These are phyloP conservation scores for Metschnikowia chrysomelidarum DNA, from an alignment of 805 yeast genomes.

Conservation along the genomic window DNA sequence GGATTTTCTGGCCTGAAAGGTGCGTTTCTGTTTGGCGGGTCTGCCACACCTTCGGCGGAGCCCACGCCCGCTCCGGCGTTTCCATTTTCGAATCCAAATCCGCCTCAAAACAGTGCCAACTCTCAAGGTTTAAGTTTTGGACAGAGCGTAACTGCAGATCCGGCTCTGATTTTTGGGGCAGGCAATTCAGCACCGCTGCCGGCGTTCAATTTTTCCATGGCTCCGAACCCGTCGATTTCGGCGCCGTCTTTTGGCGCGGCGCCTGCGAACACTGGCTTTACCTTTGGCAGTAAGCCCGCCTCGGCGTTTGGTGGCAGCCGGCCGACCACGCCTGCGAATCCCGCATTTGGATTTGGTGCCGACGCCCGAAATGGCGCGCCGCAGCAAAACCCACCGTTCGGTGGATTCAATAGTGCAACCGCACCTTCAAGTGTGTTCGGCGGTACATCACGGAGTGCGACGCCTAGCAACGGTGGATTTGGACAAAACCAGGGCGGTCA, in stretches of 20 bases:
- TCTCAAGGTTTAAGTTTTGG: slow-evolving; percentile 19
- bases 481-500: slow-evolving; percentile 6
- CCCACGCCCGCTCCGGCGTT: slow-evolving; percentile 14
- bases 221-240: slow-evolving; percentile 2
- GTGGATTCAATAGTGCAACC: slow-evolving; percentile 5
- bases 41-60: slow-evolving; percentile 7
- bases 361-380: slow-evolving; percentile 3
- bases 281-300: slow-evolving; percentile 12
- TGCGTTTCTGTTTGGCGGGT: slow-evolving; percentile 5
- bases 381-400: slow-evolving; percentile 2
- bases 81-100: slow-evolving; percentile 12
- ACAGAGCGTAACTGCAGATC: slow-evolving; percentile 28
- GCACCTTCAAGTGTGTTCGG: slow-evolving; percentile 10
- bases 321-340: slow-evolving; percentile 12
- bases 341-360: slow-evolving; percentile 8
- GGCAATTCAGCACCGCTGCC: slow-evolving; percentile 18
- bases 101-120: slow-evolving; percentile 4
- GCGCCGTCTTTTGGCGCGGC: slow-evolving; percentile 7
- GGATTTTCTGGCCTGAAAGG: neutral
- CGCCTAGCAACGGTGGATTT: slow-evolving; percentile 9
- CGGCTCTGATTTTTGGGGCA: slow-evolving; percentile 30
- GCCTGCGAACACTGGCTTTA: slow-evolving; percentile 12
- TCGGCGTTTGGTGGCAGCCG: slow-evolving; percentile 12
- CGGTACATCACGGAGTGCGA: slow-evolving; percentile 10
- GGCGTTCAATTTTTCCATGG: slow-evolving; percentile 15